Evolutionary conservation across 495 filamentous ascomycete species (phyloP).

Genomic region (Penicillium arizonense): DNA sequence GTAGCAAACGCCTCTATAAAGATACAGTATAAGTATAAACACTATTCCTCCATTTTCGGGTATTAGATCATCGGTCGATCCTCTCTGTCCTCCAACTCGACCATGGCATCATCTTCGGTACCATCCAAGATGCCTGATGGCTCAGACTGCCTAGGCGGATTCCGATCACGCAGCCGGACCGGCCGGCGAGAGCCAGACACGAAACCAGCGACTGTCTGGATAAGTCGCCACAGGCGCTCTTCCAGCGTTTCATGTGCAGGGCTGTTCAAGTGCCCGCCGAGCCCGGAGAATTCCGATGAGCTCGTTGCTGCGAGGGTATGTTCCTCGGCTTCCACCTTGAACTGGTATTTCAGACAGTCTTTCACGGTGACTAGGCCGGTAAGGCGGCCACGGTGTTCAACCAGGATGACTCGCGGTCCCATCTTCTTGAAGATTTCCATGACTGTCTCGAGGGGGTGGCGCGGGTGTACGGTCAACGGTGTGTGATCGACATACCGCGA

Average conservation of each 20-base stretch:
- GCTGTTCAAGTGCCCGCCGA: constrained; percentile 31
- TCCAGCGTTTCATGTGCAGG: constrained; percentile 42
- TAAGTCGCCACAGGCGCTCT: constrained; percentile 67
- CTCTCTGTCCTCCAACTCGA: constrained; percentile 60
- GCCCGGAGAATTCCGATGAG: constrained; percentile 40
- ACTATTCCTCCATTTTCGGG: background rate
- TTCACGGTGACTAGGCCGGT: constrained; percentile 91
- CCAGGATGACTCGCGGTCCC: constrained; percentile 88
- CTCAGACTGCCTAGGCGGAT: constrained; percentile 45
- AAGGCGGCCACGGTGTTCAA: constrained; percentile 84
- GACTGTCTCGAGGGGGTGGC: constrained; percentile 90
- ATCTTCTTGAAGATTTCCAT: constrained; percentile 99
- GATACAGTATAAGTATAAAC: background rate
- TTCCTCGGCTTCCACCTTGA: constrained; percentile 91
- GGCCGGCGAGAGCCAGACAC: constrained; percentile 20
- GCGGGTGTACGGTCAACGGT: constrained; percentile 86
- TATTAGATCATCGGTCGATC: constrained; percentile 11
- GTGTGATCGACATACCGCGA: constrained; percentile 86
- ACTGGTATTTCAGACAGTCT: constrained; percentile 96
- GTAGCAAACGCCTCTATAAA: background rate
- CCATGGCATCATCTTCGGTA: constrained; percentile 60
- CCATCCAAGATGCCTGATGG: constrained; percentile 58
- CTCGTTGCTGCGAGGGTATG: constrained; percentile 53
- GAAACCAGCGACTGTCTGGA: constrained; percentile 48
- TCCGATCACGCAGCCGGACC: constrained; percentile 39